Evolutionary conservation across 1,284 basidiomycete genomes (phyloP).

Genomic region (Leccinum angustisporum): DNA sequence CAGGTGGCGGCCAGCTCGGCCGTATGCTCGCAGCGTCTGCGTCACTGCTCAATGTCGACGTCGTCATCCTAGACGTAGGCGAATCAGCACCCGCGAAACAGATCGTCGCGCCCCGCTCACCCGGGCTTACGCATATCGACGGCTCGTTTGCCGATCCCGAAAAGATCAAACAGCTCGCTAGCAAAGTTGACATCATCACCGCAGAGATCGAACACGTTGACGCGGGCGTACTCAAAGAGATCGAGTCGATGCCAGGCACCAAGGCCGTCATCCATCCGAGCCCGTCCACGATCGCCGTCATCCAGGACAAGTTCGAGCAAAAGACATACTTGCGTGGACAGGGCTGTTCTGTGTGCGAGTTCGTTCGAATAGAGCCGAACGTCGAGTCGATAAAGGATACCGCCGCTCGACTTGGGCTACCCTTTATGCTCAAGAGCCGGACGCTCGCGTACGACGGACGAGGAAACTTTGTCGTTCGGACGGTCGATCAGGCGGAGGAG

Average conservation of each 20-base stretch:
- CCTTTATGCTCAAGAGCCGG: conserved; percentile 95
- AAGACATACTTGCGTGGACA: conserved; percentile 73
- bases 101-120: conserved; percentile 58
- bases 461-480: conserved; percentile 84
- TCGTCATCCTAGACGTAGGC: conserved; percentile 89
- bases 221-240: conserved; percentile 70
- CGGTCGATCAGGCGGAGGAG: conserved; percentile 51
- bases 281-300: conserved; percentile 82
- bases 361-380: conserved; percentile 57
- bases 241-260: conserved; percentile 45
- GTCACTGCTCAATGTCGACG: conserved; percentile 81
- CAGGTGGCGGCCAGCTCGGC: conserved; percentile 96
- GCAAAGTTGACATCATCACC: conserved; percentile 86
- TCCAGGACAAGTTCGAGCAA: conserved; percentile 95
- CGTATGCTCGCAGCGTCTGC: conserved; percentile 96
- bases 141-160: conserved; percentile 85
- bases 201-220: conserved; percentile 99
- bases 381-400: conserved; percentile 58
- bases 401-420: conserved; percentile 68
- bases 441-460: conserved; percentile 96
- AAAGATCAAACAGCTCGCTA: conserved; percentile 81
- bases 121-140: conserved; percentile 70
- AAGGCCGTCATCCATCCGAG: conserved; percentile 78
- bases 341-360: conserved; percentile 76
- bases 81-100: conserved; percentile 88